A percentile compares a stretch with the other conserved stretches of the same genome.
Evolutionary conservation across 225 moss, liverwort and hornwort species (phyloP).

Genomic region (Lunularia cruciata): DNA sequence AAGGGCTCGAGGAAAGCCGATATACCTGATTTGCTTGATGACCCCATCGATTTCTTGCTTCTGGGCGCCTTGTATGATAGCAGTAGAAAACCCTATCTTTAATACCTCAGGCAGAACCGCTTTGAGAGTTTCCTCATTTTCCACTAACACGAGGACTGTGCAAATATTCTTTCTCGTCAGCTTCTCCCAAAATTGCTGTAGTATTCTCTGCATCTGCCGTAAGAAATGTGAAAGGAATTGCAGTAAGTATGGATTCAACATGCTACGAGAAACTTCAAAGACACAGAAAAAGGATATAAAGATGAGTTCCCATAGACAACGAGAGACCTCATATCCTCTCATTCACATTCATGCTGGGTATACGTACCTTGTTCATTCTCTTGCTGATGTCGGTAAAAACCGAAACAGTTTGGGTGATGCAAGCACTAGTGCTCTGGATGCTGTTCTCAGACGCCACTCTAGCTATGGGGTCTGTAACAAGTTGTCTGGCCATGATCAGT

Average conservation of each 20-base stretch:
- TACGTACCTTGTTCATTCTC: conserved; percentile 68
- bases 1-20: not conserved
- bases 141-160: conserved; percentile 29
- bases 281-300: not conserved
- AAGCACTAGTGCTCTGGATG: conserved; percentile 44
- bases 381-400: conserved; percentile 68
- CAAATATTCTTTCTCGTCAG: not conserved
- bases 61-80: not conserved
- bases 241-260: not conserved
- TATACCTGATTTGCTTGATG: conserved; percentile 30
- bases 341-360: not conserved
- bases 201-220: conserved; percentile 34
- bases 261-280: not conserved
- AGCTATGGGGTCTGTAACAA: conserved; percentile 56
- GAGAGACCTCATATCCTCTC: not conserved
- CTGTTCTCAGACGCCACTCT: conserved; percentile 50
- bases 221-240: not conserved
- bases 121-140: conserved; percentile 17
- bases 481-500: conserved; percentile 45
- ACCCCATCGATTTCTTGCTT: not conserved
- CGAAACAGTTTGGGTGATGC: conserved; percentile 65
- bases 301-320: not conserved
- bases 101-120: conserved; percentile 18
- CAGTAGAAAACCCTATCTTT: conserved; percentile 25
- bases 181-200: conserved; percentile 33